phyloP scores from a whole-genome alignment of 1,139 yeast species.

The Kluyveromyces sp. region DNA sequence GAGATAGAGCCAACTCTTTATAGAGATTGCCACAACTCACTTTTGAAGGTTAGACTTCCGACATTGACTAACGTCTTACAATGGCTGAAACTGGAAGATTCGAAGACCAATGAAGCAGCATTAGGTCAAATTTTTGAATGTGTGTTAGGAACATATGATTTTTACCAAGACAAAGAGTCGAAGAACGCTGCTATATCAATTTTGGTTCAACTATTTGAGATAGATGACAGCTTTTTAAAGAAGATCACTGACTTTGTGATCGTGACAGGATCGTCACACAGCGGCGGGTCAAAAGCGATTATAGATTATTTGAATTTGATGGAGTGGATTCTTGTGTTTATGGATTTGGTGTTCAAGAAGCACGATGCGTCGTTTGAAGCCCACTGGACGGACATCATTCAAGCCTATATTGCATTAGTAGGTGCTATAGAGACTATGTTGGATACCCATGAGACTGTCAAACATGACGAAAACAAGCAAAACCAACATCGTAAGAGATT shows the following conservation, averaged over 20 bases:
- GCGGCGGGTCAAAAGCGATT: slow-evolving; percentile 22
- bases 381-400: slow-evolving; percentile 10
- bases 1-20: slow-evolving; percentile 6
- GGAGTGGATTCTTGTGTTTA: slow-evolving; percentile 25
- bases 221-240: slow-evolving; percentile 32
- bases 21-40: slow-evolving; percentile 7
- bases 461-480: slow-evolving; percentile 18
- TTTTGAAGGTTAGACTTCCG: slow-evolving; percentile 7
- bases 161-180: slow-evolving; percentile 43
- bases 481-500: slow-evolving; percentile 44
- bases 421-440: slow-evolving; percentile 20
- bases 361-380: not conserved
- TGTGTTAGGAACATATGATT: slow-evolving; percentile 35
- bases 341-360: slow-evolving; percentile 9
- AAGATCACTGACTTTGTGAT: slow-evolving; percentile 36
- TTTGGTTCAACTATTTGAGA: slow-evolving; percentile 32
- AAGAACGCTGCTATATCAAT: slow-evolving; percentile 36
- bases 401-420: slow-evolving; percentile 16
- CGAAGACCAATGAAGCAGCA: slow-evolving; percentile 10
- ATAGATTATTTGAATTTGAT: slow-evolving; percentile 25
- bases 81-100: slow-evolving; percentile 2
- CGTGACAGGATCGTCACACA: slow-evolving; percentile 21
- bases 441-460: slow-evolving; percentile 20
- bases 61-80: slow-evolving; percentile 7
- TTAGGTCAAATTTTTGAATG: slow-evolving; percentile 17